Evolutionary conservation across 2,329 filamentous ascomycete genomes (phyloP), one percentile per base, ranked within the genome.

Genomic region (Microsporum ferrugineum): DNA sequence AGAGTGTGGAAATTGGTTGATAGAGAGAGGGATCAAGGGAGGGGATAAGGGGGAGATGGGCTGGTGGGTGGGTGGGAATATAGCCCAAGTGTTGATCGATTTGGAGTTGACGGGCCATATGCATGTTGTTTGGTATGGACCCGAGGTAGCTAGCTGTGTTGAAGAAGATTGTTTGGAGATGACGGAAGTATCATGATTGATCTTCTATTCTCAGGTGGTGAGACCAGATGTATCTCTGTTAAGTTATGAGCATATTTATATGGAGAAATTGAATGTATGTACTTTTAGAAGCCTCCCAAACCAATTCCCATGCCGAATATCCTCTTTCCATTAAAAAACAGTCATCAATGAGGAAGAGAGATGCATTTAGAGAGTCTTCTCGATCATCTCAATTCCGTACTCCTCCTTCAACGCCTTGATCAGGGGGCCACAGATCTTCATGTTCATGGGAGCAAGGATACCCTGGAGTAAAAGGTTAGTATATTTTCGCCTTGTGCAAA

Each of bases 321-420:
- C 31, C 7, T n/a, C 31, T 17, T 60, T 60, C 12, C 43, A 33
- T 51, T 39, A n/a, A 57, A 12, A 33, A 23, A 8, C 45, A 29
- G 31, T 58, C 36, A 10, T 39, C 34, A 41, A 41, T 14, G 39
- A n/a, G n/a, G 14, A 43, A n/a, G 14, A 43, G 39, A 43, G 39
- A 43, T 23, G 36, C 10, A 58, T 66, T 68, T 72, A 75, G 62
- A 77, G 62, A 64, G 75, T 78, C 82, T 89, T 88, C 80, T 90
- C 87, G 66, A 81, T 82, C 77, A 88, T 81, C 73, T 81, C 81
- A 68, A 90, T 89, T 47, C 84, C 86, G 67, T 90, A 88, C 70
- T 89, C 84, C 73, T 88, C 84, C 80, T 87, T 85, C 63, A 95
- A 80, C 72, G 88, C 87, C 77, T 87, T 84, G 76, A 91, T 86